A percentile compares a stretch with the other conserved stretches of the same genome.
Conservation (phyloP, 2,329 filamentous ascomycete species). For the Didymella lethalis region DNA sequence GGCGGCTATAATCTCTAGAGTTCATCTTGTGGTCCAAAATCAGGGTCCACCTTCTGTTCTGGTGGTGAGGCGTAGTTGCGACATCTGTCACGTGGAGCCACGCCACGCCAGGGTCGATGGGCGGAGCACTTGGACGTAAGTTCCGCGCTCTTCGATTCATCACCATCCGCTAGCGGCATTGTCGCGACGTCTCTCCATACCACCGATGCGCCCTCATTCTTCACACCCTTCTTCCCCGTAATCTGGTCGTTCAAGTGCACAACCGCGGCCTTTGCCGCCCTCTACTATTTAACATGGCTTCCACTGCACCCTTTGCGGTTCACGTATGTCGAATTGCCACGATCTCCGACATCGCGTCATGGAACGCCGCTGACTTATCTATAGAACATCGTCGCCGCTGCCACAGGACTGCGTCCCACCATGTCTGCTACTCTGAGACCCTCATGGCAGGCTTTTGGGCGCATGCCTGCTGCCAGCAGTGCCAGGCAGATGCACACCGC, state of each 20-base stretch:
- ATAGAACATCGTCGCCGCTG: slow-evolving; percentile 56
- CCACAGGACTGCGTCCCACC: slow-evolving; percentile 51
- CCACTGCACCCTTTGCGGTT: slow-evolving; percentile 58
- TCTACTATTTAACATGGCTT: slow-evolving; percentile 56
- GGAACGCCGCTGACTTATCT: slow-evolving; percentile 27
- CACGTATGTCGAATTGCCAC: slow-evolving; percentile 55
- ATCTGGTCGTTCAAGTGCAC: slow-evolving; percentile 28
- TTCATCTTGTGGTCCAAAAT: background rate
- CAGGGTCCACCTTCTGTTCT: background rate
- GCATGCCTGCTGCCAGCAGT: slow-evolving; percentile 32
- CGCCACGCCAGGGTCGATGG: slow-evolving; percentile 26
- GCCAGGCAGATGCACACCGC: slow-evolving; percentile 33
- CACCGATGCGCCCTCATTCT: slow-evolving; percentile 32
- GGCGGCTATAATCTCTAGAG: background rate
- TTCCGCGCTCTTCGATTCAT: slow-evolving; percentile 39
- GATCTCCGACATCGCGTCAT: slow-evolving; percentile 30
- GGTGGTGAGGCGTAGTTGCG: slow-evolving; percentile 21
- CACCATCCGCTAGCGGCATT: slow-evolving; percentile 29
- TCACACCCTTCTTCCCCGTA: slow-evolving; percentile 9
- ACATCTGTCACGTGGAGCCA: slow-evolving; percentile 26
- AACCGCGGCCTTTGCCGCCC: slow-evolving; percentile 46
- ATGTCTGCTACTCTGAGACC: slow-evolving; percentile 50
- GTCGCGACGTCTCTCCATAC: slow-evolving; percentile 29
- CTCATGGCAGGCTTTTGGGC: slow-evolving; percentile 44
- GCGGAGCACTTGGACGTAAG: slow-evolving; percentile 22